A percentile compares a stretch with the other conserved stretches of the same genome.
Evolutionary conservation across 208 protist genomes (phyloP).

Genomic region (Trypanosoma grayi): DNA sequence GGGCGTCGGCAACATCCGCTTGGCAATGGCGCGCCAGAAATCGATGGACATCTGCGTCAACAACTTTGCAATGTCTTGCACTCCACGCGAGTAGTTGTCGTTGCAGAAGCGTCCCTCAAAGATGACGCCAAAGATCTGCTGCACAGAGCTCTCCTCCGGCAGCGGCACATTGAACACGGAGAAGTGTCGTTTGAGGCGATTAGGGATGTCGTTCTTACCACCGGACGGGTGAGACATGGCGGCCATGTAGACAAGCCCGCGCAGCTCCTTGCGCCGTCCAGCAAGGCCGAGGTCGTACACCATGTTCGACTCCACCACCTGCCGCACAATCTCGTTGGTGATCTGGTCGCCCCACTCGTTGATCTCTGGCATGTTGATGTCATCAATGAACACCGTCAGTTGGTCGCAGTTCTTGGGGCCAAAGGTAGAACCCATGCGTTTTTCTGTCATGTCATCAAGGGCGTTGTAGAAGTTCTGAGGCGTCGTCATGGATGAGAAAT

Average conservation of each 20-base stretch:
- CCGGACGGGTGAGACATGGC: constrained; percentile 98
- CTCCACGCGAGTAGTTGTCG: constrained; percentile 78
- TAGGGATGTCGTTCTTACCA: constrained; percentile 98
- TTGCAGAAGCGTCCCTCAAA: constrained; percentile 91
- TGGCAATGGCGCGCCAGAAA: constrained; percentile 89
- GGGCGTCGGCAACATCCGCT: constrained; percentile 96
- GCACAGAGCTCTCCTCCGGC: constrained; percentile 92
- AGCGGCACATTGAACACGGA: constrained; percentile 97
- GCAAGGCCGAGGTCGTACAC: constrained; percentile 87
- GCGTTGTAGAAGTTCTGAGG: constrained; percentile 92
- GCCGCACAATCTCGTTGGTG: constrained; percentile 95
- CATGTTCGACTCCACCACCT: constrained; percentile 88
- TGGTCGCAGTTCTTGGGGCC: constrained; percentile 91
- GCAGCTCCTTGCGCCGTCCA: constrained; percentile 94
- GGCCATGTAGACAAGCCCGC: constrained; percentile 95
- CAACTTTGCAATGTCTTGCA: constrained; percentile 87
- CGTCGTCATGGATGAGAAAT: constrained; percentile 94
- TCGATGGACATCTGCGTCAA: constrained; percentile 92
- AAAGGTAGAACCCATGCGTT: constrained; percentile 94
- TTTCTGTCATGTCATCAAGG: constrained; percentile 94
- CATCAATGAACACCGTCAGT: constrained; percentile 94
- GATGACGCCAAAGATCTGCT: constrained; percentile 93
- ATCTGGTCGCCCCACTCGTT: constrained; percentile 96
- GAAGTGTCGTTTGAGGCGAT: constrained; percentile 97
- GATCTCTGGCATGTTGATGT: constrained; percentile 96